These are phyloP conservation scores for Gillenia trifoliata DNA, from an alignment of 306 rosid genomes.

Conservation along the genomic window DNA sequence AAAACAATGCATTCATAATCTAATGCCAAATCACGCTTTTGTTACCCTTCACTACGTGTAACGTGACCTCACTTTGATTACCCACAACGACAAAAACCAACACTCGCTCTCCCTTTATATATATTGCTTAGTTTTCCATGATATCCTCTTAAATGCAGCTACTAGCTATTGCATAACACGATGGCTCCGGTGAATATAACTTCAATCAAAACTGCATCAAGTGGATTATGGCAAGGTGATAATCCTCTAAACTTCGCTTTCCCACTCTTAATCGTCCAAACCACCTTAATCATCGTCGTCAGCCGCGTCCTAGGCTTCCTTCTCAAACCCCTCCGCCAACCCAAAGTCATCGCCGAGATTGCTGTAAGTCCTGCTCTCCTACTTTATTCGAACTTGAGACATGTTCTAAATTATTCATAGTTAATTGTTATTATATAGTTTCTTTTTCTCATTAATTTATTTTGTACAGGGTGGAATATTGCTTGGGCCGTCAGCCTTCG, in stretches of 20 bases:
- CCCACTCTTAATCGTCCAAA: constrained; percentile 71
- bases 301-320: constrained; percentile 59
- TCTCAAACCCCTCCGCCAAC: constrained; percentile 84
- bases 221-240: constrained; percentile 84
- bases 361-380: constrained; percentile 28
- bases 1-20: too few species aligned
- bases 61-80: neutral
- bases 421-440: neutral
- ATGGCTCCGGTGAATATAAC: constrained; percentile 43
- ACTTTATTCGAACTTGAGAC: neutral
- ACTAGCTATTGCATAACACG: neutral
- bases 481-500: constrained; percentile 73
- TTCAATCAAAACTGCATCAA: constrained; percentile 57
- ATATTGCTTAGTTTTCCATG: neutral
- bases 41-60: too few species aligned
- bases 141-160: neutral
- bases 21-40: too few species aligned
- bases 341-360: constrained; percentile 83
- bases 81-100: neutral
- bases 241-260: constrained; percentile 69
- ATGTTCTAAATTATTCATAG: neutral
- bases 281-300: constrained; percentile 39
- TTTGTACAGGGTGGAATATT: constrained; percentile 65
- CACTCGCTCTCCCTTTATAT: neutral
- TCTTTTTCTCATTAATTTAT: neutral